These are phyloP conservation scores for Globisporangium polare DNA, from an alignment of 352 stramenopile species.

Conservation along the genomic window DNA sequence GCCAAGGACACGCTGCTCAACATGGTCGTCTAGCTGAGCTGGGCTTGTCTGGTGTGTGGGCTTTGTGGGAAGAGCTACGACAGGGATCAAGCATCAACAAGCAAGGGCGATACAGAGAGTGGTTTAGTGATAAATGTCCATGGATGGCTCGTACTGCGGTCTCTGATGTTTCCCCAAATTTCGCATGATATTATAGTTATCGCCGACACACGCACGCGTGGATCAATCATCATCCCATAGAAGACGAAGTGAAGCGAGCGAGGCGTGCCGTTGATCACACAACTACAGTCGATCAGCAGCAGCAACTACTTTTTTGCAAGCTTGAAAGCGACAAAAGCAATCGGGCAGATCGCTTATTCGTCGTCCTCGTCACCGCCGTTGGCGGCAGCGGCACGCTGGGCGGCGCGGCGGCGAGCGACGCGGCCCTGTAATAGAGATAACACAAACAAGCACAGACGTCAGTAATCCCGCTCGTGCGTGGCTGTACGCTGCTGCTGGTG, in stretches of 20 bases:
- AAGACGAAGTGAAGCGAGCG: too few relatives aligned
- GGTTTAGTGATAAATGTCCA: slow-evolving; percentile 4
- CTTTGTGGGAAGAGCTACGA: background rate
- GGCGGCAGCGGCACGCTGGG: slow-evolving; percentile 88
- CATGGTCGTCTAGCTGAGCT: slow-evolving; percentile 11
- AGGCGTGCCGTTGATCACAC: slow-evolving; percentile 26
- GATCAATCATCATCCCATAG: background rate
- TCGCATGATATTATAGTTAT: slow-evolving; percentile 85
- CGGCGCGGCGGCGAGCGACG: slow-evolving; percentile 94
- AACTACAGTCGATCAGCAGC: slow-evolving; percentile 10
- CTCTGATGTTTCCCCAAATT: slow-evolving; percentile 50
- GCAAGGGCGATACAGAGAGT: background rate
- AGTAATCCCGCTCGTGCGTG: background rate
- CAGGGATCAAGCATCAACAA: too few relatives aligned
- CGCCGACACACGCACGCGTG: slow-evolving; percentile 20
- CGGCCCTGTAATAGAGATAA: slow-evolving; percentile 61
- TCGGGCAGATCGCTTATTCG: slow-evolving; percentile 55
- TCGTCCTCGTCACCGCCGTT: slow-evolving; percentile 85
- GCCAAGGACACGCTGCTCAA: slow-evolving; percentile 61
- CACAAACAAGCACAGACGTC: slow-evolving; percentile 7
- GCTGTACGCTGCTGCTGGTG: background rate
- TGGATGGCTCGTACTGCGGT: slow-evolving; percentile 18
- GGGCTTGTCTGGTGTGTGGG: background rate
- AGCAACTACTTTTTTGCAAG: slow-evolving; percentile 17
- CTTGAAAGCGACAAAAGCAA: slow-evolving; percentile 14